phyloP scores from a whole-genome alignment of 371 early-diverging fungal genomes.

The Phascolomyces articulosus region DNA sequence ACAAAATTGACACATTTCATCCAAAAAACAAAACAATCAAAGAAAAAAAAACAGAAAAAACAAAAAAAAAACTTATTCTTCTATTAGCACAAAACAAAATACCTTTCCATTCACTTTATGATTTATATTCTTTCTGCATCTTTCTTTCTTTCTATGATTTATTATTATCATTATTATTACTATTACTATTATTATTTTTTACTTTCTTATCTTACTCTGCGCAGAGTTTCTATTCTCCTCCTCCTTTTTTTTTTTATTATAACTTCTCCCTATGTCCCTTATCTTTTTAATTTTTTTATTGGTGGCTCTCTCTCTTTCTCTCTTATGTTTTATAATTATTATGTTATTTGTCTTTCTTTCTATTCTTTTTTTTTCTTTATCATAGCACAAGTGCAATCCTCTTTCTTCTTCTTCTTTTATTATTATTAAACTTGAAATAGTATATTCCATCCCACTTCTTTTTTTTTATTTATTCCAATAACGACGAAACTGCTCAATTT shows the following conservation, averaged over 20 bases:
- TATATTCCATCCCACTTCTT: neutral
- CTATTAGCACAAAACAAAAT: too few relatives aligned
- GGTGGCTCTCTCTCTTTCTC: conserved; percentile 3
- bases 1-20: too few relatives aligned
- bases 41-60: too few relatives aligned
- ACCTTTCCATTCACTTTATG: too few relatives aligned
- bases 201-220: too few relatives aligned
- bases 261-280: neutral
- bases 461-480: neutral
- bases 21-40: too few relatives aligned
- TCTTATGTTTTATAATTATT: neutral
- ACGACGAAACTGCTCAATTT: neutral
- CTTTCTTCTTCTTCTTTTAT: neutral
- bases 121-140: too few relatives aligned
- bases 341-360: conserved; percentile 9
- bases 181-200: too few relatives aligned
- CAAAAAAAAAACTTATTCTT: too few relatives aligned
- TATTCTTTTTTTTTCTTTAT: too few relatives aligned
- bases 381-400: too few relatives aligned
- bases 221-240: conserved; percentile 2
- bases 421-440: too few relatives aligned
- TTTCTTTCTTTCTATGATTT: conserved; percentile 1
- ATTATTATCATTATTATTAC: neutral
- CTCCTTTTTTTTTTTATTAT: conserved; percentile 7
- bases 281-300: neutral